Base-by-base conservation (phyloP, 1,284 basidiomycete species). In the Omphalotus olearius region DNA sequence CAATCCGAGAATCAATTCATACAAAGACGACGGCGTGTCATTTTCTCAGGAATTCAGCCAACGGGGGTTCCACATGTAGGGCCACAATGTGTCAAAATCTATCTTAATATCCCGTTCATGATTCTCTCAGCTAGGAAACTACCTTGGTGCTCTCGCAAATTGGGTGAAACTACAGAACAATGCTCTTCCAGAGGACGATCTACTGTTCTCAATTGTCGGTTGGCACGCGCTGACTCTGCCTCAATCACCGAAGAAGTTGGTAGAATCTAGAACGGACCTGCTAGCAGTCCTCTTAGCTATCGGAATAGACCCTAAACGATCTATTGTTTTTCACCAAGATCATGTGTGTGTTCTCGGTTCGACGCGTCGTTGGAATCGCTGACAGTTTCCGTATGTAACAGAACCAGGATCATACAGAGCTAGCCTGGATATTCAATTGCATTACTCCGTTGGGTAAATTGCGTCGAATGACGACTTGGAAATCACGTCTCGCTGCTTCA, bases 391-490 rank as follows among this genome's bases (percentile, higher is more conserved):
- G 47, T 41, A 23, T 48, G 16, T 44, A 30, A 6, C 54, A 96
- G 86, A 92, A 96, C 51, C 80, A 76, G 28, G 77, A 89, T 57
- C 95, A 98, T 63, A 78, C 85, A 0, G 93, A 98, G 62, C 72
- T 98, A n/a, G 86, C 88, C 1, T 98, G 95, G 95, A 82, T 94
- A 52, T 67, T 98, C 48, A 91, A 83, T 58, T 96, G 93, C 59
- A 69, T 94, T 37, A 87, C 91, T 0, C 83, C 91, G 0, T 78
- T 96, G 41, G 93, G 93, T 6, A 85, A 84, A 59, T 70, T 98
- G 9, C 79, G 84, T 36, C 73, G 93, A 38, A 96, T 97, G 93
- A 97, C 93, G 1, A 95, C 93, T 0, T 98, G 93, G 93, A 98
- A 96, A 88, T 80, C 88, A 10, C 85, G 89, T 56, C 69, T 96